A percentile compares a stretch with the other conserved stretches of the same genome.
phyloP scores from a whole-genome alignment of 768 basidiomycete genomes.

The Collybia mongolica region DNA sequence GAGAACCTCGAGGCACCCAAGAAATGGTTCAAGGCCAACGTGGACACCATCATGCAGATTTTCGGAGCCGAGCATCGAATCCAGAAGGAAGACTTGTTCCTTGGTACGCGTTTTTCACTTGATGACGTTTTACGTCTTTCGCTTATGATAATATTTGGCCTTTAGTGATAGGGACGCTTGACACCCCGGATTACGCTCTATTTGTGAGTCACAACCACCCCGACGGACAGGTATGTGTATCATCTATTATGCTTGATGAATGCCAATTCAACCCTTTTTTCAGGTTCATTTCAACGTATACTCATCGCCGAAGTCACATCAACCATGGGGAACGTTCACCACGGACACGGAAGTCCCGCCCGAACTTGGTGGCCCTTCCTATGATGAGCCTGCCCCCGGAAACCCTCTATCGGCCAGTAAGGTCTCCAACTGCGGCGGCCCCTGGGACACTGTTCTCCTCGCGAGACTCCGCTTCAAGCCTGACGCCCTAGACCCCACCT shows the following conservation, averaged over 20 bases:
- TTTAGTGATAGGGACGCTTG: slow-evolving; percentile 66
- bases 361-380: slow-evolving; percentile 44
- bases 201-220: slow-evolving; percentile 75
- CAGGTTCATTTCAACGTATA: slow-evolving; percentile 74
- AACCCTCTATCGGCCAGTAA: slow-evolving; percentile 45
- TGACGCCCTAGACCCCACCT: slow-evolving; percentile 57
- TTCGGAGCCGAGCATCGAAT: slow-evolving; percentile 50
- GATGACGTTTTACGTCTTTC: neutral
- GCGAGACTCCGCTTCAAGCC: slow-evolving; percentile 66
- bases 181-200: slow-evolving; percentile 68
- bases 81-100: slow-evolving; percentile 56
- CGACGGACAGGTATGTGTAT: slow-evolving; percentile 47
- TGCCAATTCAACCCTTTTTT: neutral
- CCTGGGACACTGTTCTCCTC: slow-evolving; percentile 61
- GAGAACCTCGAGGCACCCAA: slow-evolving; percentile 61
- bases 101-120: slow-evolving; percentile 38
- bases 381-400: slow-evolving; percentile 37
- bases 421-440: slow-evolving; percentile 43
- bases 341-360: slow-evolving; percentile 46
- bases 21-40: slow-evolving; percentile 73
- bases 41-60: slow-evolving; percentile 57
- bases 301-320: slow-evolving; percentile 44
- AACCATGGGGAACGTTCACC: slow-evolving; percentile 76
- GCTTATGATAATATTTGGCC: neutral
- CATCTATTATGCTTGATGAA: neutral